phyloP scores from a whole-genome alignment of 768 basidiomycete species.

The Lactarius sanguifluus region DNA sequence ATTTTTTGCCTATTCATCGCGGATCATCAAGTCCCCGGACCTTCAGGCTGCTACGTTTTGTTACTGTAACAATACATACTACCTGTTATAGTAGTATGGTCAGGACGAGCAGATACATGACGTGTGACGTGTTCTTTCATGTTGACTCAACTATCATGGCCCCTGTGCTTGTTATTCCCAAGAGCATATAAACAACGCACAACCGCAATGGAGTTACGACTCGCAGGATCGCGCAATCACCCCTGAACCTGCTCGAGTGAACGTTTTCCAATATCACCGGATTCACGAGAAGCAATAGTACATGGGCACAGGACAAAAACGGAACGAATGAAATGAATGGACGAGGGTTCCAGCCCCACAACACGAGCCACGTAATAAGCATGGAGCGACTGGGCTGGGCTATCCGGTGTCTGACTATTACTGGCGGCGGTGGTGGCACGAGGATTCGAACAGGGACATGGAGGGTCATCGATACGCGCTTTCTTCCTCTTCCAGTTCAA shows the following conservation, averaged over 20 bases:
- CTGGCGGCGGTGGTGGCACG: neutral
- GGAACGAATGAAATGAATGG: neutral
- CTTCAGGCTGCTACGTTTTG: neutral
- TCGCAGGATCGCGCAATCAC: neutral
- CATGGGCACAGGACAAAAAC: neutral
- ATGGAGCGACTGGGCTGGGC: neutral
- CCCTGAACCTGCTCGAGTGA: neutral
- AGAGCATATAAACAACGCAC: too few relatives aligned
- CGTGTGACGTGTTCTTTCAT: slow-evolving; percentile 2
- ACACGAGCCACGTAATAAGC: slow-evolving; percentile 6
- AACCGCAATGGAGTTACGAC: neutral
- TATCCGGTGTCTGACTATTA: neutral
- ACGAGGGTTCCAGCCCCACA: neutral
- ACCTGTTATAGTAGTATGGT: slow-evolving; percentile 20
- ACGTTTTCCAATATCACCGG: neutral
- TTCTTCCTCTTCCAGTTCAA: neutral
- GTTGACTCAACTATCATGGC: neutral
- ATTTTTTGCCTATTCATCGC: neutral
- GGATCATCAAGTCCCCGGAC: neutral
- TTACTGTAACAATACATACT: neutral
- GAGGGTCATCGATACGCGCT: neutral
- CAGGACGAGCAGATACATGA: slow-evolving; percentile 1
- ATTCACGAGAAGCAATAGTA: neutral
- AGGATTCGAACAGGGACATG: neutral
- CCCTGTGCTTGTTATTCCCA: neutral